These are phyloP conservation scores for Fraxinus anomala DNA, from an alignment of 257 asterid genomes.

Conservation along the genomic window DNA sequence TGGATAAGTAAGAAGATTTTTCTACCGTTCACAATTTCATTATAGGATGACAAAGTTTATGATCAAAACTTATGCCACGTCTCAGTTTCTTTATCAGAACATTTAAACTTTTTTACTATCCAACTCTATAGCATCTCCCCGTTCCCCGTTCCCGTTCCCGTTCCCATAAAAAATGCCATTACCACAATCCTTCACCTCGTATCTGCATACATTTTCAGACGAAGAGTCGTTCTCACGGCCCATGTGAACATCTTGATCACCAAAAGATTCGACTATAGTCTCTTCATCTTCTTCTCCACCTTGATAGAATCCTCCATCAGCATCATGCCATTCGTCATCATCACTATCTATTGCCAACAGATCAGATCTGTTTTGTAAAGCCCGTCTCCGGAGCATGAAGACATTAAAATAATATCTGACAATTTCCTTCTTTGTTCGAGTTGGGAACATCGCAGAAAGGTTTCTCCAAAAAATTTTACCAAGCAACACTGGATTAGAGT, in stretches of 20 bases:
- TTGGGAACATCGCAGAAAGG: slow-evolving; percentile 53
- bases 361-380: slow-evolving; percentile 58
- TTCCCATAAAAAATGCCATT: slow-evolving; percentile 21
- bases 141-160: background rate
- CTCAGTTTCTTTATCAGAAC: background rate
- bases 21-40: background rate
- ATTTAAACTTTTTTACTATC: slow-evolving; percentile 19
- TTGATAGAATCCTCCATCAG: slow-evolving; percentile 29
- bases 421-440: slow-evolving; percentile 52
- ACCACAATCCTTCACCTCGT: slow-evolving; percentile 14
- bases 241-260: slow-evolving; percentile 31
- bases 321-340: slow-evolving; percentile 55
- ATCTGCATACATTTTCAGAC: slow-evolving; percentile 20
- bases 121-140: slow-evolving; percentile 11
- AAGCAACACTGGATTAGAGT: slow-evolving; percentile 45
- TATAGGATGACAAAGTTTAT: background rate
- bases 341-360: slow-evolving; percentile 68
- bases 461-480: slow-evolving; percentile 67
- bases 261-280: slow-evolving; percentile 38
- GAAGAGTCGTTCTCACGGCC: slow-evolving; percentile 30
- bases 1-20: background rate
- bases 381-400: slow-evolving; percentile 62
- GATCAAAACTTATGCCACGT: slow-evolving; percentile 2
- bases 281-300: slow-evolving; percentile 42
- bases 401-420: slow-evolving; percentile 82